phyloP scores from a whole-genome alignment of 352 stramenopile genomes.

The Pythium dissimile region DNA sequence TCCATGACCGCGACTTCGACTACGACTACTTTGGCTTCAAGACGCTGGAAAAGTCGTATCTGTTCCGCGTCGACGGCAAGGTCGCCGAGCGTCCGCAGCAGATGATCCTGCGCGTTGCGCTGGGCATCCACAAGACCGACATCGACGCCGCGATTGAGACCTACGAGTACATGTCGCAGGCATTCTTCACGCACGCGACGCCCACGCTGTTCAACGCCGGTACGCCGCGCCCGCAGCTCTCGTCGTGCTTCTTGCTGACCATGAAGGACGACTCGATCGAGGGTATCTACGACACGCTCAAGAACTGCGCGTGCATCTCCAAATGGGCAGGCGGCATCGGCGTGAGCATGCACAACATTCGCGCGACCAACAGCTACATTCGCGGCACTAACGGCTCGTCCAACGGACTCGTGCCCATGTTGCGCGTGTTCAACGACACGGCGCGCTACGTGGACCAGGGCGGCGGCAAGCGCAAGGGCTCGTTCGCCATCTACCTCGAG shows the following conservation, averaged over 20 bases:
- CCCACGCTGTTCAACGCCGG: slow-evolving; percentile 99
- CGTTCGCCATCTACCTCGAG: slow-evolving; percentile 98
- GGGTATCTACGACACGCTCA: slow-evolving; percentile 99
- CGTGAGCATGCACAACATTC: slow-evolving; percentile 98
- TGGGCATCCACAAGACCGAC: slow-evolving; percentile 98
- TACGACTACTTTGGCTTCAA: slow-evolving; percentile 99
- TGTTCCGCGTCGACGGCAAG: slow-evolving; percentile 94
- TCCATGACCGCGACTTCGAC: slow-evolving; percentile 98
- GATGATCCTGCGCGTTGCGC: slow-evolving; percentile 97
- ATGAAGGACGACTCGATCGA: slow-evolving; percentile 99
- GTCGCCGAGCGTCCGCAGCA: slow-evolving; percentile 98
- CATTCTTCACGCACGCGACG: slow-evolving; percentile 98
- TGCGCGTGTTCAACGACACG: slow-evolving; percentile 99
- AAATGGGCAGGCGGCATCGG: slow-evolving; percentile 99
- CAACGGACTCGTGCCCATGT: slow-evolving; percentile 99
- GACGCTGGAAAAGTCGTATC: slow-evolving; percentile 97
- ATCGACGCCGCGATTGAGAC: slow-evolving; percentile 94
- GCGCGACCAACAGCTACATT: slow-evolving; percentile 96
- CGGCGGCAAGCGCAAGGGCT: slow-evolving; percentile 97
- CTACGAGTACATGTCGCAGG: slow-evolving; percentile 97
- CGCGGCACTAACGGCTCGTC: slow-evolving; percentile 97
- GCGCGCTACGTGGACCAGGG: slow-evolving; percentile 99
- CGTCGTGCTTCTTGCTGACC: slow-evolving; percentile 96
- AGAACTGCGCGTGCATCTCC: slow-evolving; percentile 98
- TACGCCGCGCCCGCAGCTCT: slow-evolving; percentile 97